Percentiles rank a stretch among this genome's conserved stretches.
phyloP scores from a whole-genome alignment of 805 yeast genomes.

The Wickerhamomyces sydowiorum region DNA sequence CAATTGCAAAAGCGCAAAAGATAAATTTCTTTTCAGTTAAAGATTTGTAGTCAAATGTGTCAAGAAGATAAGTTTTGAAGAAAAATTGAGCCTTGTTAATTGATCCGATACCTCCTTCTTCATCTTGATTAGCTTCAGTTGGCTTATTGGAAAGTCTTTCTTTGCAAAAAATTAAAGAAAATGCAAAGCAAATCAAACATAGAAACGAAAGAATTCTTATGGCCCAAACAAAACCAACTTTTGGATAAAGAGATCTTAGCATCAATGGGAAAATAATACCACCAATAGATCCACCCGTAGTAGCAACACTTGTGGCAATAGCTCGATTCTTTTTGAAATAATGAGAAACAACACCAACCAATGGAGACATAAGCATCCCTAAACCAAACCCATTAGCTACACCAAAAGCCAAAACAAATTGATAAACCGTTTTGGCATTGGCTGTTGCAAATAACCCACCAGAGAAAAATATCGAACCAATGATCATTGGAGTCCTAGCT shows the following conservation, averaged over 20 bases:
- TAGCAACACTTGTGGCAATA: conserved; percentile 44
- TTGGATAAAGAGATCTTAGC: conserved; percentile 41
- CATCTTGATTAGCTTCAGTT: conserved; percentile 16
- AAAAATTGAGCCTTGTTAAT: conserved; percentile 8
- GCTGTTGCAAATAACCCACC: conserved; percentile 55
- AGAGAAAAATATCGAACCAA: conserved; percentile 40
- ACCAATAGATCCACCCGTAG: conserved; percentile 53
- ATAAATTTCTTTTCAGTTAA: conserved; percentile 40
- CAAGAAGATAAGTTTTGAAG: conserved; percentile 6
- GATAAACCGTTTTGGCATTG: conserved; percentile 46
- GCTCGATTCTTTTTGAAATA: conserved; percentile 62
- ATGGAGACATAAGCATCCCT: conserved; percentile 56
- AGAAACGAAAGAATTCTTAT: conserved; percentile 47
- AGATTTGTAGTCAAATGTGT: conserved; percentile 28
- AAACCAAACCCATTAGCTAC: conserved; percentile 53
- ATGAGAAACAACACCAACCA: conserved; percentile 56
- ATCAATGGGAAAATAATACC: conserved; percentile 52
- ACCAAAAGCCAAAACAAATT: conserved; percentile 57
- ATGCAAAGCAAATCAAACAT: conserved; percentile 31
- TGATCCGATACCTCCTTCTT: conserved; percentile 22
- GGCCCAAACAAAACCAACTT: conserved; percentile 57
- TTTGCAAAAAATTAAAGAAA: conserved; percentile 30
- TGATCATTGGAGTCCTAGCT: conserved; percentile 35
- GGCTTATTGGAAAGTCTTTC: conserved; percentile 35
- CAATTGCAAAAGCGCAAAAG: conserved; percentile 35